These are phyloP conservation scores for Trichosporon sp. DNA, from an alignment of 1,284 basidiomycete species.

Conservation along the genomic window DNA sequence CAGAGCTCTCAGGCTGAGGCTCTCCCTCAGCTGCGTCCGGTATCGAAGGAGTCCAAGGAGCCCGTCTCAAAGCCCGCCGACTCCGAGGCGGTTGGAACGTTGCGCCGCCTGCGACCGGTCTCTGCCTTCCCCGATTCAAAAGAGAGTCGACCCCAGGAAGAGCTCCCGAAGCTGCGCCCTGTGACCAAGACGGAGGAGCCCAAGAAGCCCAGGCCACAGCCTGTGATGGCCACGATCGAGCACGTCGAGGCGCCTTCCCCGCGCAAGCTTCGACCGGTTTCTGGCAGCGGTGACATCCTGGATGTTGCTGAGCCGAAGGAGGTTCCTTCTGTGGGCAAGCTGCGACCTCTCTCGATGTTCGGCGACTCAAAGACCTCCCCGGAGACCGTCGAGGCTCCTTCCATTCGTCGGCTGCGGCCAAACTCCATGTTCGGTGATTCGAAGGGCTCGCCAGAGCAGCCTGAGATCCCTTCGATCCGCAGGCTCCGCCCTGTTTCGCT, in stretches of 20 bases:
- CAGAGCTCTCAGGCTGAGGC: not conserved
- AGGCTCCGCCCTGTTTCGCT: not conserved
- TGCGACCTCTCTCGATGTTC: conserved; percentile 7
- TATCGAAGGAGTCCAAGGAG: not conserved
- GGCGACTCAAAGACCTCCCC: not conserved
- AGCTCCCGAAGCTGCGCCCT: not conserved
- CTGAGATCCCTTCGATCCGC: not conserved
- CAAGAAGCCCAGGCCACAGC: not conserved
- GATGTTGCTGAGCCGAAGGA: not conserved
- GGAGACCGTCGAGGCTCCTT: not conserved
- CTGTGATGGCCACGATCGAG: not conserved
- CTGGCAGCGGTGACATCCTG: not conserved
- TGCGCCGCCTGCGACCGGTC: not conserved
- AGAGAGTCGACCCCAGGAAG: not conserved
- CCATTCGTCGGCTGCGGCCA: not conserved
- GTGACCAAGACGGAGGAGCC: not conserved
- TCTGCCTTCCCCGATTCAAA: not conserved
- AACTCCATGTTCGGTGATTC: not conserved
- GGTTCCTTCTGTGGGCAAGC: not conserved
- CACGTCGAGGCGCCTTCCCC: not conserved
- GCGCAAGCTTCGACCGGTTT: not conserved
- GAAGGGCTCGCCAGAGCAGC: not conserved
- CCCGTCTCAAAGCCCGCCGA: not conserved
- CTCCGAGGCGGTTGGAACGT: not conserved
- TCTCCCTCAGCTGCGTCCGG: not conserved